Evolutionary conservation across 768 basidiomycete genomes (phyloP).

Genomic region (Leccinellum albellum): DNA sequence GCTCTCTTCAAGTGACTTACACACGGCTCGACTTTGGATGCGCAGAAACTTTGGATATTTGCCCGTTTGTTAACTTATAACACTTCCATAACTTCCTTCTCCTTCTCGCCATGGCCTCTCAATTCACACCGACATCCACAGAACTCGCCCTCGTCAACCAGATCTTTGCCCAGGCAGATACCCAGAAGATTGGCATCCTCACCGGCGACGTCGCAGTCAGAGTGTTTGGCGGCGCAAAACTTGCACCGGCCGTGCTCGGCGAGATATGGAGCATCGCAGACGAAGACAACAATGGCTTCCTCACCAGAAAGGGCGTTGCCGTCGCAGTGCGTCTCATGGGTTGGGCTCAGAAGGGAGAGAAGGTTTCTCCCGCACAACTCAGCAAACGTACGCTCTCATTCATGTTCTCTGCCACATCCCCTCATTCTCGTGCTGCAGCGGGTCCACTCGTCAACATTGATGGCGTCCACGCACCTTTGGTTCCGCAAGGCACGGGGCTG

Average conservation of each 20-base stretch:
- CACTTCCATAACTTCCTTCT: conserved; percentile 6
- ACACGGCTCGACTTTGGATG: conserved; percentile 6
- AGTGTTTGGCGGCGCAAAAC: conserved; percentile 79
- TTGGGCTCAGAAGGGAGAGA: conserved; percentile 85
- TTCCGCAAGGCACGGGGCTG: conserved; percentile 53
- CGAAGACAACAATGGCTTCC: conserved; percentile 89
- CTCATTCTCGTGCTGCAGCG: conserved; percentile 45
- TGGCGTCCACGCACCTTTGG: conserved; percentile 49
- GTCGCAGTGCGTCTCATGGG: conserved; percentile 89
- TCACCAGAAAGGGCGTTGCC: conserved; percentile 84
- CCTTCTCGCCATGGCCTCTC: conserved; percentile 34
- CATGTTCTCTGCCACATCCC: background rate
- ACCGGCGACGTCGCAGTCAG: conserved; percentile 90
- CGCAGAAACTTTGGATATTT: conserved; percentile 13
- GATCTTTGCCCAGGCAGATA: conserved; percentile 71
- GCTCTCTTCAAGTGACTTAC: background rate
- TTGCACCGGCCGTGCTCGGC: conserved; percentile 73
- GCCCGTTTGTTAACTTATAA: conserved; percentile 17
- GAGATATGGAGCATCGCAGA: conserved; percentile 95
- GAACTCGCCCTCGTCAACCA: conserved; percentile 62
- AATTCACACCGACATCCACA: conserved; percentile 43
- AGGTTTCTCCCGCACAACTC: conserved; percentile 56
- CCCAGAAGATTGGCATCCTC: conserved; percentile 76
- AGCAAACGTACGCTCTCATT: conserved; percentile 58
- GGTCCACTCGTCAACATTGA: conserved; percentile 82